Evolutionary conservation across 2,329 filamentous ascomycete species (phyloP), one percentile per base, ranked within the genome.

Genomic region (Stagonosporopsis cucurbitacearum): DNA sequence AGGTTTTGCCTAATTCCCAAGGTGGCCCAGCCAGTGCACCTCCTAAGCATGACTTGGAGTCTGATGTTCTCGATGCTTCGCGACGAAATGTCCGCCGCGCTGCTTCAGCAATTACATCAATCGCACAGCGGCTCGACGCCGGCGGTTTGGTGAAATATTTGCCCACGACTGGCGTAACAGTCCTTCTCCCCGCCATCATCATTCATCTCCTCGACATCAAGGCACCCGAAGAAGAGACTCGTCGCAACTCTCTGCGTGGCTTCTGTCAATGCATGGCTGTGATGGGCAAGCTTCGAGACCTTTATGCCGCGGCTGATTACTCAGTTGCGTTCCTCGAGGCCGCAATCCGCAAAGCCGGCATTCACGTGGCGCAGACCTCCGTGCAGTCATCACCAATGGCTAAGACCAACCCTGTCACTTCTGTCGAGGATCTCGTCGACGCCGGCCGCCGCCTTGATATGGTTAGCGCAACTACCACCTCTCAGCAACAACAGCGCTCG

Each of bases 271-370:
- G 94, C 78, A 96, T 97, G 91, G 85, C 88, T 42, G 92, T 96
- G 56, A 90, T 97, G 81, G 88, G 92, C 72, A 89, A 88, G 60
- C 82, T 98, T 17, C 87, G 92, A 33, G 92, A 96, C 69, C 91
- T 92, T 26, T 97, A 98, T 69, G 88, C 92, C 0, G 92, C 93
- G 0, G 94, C 94, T n/a, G 93, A 97, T 75, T 96, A 95, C 68
- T 92, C 92, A n/a, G 94, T 91, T 0, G 91, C 91, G 2, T 97
- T 97, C 79, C 82, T 97, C n/a, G 91, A 96, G 72, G 92, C 92
- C 1, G 92, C 92, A 0, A 89, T 96, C 60, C 88, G 90, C 59
- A 96, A 96, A 78, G 91, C 91, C 8, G 87, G 90, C 53, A 92
- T 95, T 59, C 87, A 90, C 52, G 80, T 92, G 35, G 84, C 83